Base-by-base conservation (phyloP, 257 asterid species). In the Nicotiana sylvestris region DNA sequence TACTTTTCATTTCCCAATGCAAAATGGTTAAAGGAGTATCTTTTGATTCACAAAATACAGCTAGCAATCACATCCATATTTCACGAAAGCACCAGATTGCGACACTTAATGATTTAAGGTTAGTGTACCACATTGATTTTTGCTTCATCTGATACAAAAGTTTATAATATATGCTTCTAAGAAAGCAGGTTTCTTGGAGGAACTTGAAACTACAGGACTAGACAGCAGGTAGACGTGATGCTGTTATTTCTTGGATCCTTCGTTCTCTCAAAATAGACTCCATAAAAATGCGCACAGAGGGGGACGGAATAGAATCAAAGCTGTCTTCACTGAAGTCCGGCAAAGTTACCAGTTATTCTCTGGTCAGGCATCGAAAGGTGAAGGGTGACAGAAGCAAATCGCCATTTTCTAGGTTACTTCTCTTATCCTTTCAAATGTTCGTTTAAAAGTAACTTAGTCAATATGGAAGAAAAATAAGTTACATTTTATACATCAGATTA, bases 21-120 rank as follows among this genome's bases (percentile, higher is more conserved):
- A 46, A 55, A 12, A 29, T 2, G 16, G 53, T 53, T 49, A 49
- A 51, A 46, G 27, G 46, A 49, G 80, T 51, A 15, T 29, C 64
- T 76, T 76, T 76, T 29, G 46, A 51, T 76, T 76, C 29, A 51
- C 65, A 76, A 29, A 76, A 76, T 76, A 76, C 27, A 76, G 64
- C 64, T 76, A 35, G 65, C 17, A 74, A 51, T 51, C 43, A 51
- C 80, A 76, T 51, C 25, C n/a, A 57, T 51, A 76, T 29, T 76
- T 51, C 46, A 76, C 35, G 27, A 72, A 76, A 76, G 4, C 29
- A 76, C 39, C 46, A 29, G 80, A 51, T 16, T 51, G 29, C 29
- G 13, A 27, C 80, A 29, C 65, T 29, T 51, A 29, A 76, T 37
- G 17, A 51, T 53, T 49, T 51, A 76, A 13, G 46, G 65, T 51